phyloP scores from a whole-genome alignment of 805 yeast species.

The Monosporozyma unispora region DNA sequence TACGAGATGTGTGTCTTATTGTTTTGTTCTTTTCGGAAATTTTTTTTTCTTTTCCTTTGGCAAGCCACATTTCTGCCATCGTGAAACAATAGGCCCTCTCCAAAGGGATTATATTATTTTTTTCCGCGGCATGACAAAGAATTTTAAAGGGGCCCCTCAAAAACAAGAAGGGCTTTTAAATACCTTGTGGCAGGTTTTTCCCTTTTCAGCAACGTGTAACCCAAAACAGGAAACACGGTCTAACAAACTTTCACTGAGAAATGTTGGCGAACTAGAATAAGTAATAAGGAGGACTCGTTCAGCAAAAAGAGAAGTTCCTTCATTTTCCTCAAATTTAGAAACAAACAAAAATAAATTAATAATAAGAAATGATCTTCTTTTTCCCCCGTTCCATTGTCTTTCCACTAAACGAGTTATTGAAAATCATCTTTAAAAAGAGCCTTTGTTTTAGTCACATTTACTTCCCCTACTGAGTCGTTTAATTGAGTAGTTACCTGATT shows the following conservation, averaged over 20 bases:
- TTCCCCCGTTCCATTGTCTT: neutral
- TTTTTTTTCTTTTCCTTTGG: neutral
- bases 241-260: neutral
- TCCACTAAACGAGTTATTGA: neutral
- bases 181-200: neutral
- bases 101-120: neutral
- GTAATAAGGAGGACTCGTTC: neutral
- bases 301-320: neutral
- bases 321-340: no score
- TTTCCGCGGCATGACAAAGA: neutral
- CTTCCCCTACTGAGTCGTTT: neutral
- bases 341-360: neutral
- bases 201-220: neutral
- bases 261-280: neutral
- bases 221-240: neutral
- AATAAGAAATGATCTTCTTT: neutral
- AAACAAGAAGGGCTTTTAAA: no score
- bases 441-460: neutral
- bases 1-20: no score
- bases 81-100: neutral
- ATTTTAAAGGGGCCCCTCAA: neutral
- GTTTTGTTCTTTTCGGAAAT: neutral
- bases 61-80: no score
- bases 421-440: neutral
- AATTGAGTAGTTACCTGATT: no score